Conservation (phyloP, 176 grass and related monocot species). For the Pharus latifolius region DNA sequence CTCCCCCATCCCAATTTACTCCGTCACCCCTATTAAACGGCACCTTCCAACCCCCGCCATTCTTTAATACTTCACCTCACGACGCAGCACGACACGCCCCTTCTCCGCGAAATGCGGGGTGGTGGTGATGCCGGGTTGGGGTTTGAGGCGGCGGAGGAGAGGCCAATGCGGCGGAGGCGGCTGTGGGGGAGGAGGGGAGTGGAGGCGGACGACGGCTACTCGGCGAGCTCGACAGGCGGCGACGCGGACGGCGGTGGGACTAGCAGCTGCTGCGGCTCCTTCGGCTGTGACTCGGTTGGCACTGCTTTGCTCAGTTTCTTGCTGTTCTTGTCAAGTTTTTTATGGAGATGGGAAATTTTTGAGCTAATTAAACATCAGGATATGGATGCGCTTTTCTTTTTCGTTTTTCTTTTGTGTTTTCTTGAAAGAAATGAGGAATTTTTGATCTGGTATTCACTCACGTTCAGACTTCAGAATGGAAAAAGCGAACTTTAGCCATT, state of each 20-base stretch:
- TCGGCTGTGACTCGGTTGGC: constrained; percentile 39
- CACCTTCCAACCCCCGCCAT: constrained; percentile 6
- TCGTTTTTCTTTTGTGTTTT: no score
- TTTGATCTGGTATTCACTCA: constrained; percentile 11
- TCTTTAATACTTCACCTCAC: constrained; percentile 18
- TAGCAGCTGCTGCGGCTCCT: constrained; percentile 32
- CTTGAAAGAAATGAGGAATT: neutral
- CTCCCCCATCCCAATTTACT: constrained; percentile 15
- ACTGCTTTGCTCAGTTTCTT: neutral
- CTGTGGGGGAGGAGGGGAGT: constrained; percentile 10
- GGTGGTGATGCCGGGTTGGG: neutral
- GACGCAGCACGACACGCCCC: no score
- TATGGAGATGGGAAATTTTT: neutral
- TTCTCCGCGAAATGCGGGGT: constrained; percentile 25
- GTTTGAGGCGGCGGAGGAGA: constrained; percentile 7
- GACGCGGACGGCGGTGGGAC: neutral
- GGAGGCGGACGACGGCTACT: constrained; percentile 26
- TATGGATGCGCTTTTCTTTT: no score
- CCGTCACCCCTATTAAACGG: constrained; percentile 28
- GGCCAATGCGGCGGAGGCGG: neutral
- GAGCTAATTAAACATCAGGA: no score
- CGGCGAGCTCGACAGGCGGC: constrained; percentile 27
- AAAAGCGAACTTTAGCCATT: neutral
- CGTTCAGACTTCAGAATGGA: neutral
- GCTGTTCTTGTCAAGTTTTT: neutral